Base-by-base conservation (phyloP, 2,329 filamentous ascomycete species). In the Intubia oerlemansii region DNA sequence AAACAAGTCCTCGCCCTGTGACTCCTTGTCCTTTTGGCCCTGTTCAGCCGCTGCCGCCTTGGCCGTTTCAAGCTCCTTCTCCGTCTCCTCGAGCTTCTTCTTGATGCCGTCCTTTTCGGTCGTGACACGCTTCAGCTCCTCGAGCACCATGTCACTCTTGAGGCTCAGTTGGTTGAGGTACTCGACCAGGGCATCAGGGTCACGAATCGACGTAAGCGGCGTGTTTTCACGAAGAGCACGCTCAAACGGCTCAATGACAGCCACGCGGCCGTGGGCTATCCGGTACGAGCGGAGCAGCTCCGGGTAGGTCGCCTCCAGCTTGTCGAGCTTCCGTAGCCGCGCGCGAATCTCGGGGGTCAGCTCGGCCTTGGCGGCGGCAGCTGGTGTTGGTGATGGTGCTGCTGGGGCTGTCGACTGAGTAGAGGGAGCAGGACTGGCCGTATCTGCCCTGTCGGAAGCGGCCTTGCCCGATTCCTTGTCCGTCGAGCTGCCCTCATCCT, bases 171-270 rank as follows among this genome's bases (percentile, higher is more conserved):
- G 81, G 40, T 75, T 81, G 17, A 98, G 59, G 43, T 93, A 98
- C 49, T 95, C 85, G 6, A 82, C 66, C 19, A 98, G 59, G 3
- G 82, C 75, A 30, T 69, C 66, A 0, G 85, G 80, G 34, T 98
- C 88, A 39, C 60, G 63, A 41, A 98, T 92, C 11, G 81, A 85
- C 5, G 79, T 78, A 20, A 95, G 56, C 3, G 88, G 85, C 0
- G 88, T 98, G 41, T 91, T 79, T 46, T 98, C 88, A 41, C 81
- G 79, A 7, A 98, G 60, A 1, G 77, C 73, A 31, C 79, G 74
- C 52, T 98, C 88, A 47, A 98, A 98, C 0, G 81, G 77, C 44
- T 95, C 88, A 42, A 95, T 90, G 3, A 77, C 69, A 10, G 77
- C 69, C 24, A 84, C 80, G 29, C 82, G 72, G 32, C 78, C 69